A percentile compares a stretch with the other conserved stretches of the same genome.
Evolutionary conservation across 2,329 filamentous ascomycete species (phyloP).

Genomic region (Claviceps fusiformis): DNA sequence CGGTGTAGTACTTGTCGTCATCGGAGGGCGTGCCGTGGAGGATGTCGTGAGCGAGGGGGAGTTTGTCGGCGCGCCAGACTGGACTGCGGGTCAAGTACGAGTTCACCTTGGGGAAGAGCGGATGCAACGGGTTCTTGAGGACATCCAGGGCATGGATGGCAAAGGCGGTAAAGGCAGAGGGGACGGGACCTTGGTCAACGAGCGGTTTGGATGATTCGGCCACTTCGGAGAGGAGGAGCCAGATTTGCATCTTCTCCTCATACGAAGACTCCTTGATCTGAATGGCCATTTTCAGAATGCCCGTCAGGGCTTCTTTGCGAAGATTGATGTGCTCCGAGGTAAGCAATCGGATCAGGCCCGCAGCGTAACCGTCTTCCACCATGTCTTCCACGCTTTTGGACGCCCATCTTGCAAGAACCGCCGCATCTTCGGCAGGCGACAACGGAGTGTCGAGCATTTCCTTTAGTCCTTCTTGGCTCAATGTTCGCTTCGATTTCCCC

Average conservation of each 20-base stretch:
- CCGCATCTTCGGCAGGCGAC: constrained; percentile 33
- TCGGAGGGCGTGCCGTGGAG: constrained; percentile 53
- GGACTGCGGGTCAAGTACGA: constrained; percentile 68
- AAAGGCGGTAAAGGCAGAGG: constrained; percentile 65
- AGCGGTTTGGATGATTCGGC: constrained; percentile 54
- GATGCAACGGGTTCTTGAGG: constrained; percentile 62
- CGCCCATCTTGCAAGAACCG: constrained; percentile 50
- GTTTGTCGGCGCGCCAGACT: constrained; percentile 58
- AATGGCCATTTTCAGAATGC: constrained; percentile 50
- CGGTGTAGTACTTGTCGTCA: constrained; percentile 59
- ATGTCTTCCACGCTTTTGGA: constrained; percentile 67
- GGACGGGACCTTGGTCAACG: constrained; percentile 45
- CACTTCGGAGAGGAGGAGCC: constrained; percentile 67
- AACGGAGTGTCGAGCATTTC: constrained; percentile 38
- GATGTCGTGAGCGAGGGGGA: constrained; percentile 55
- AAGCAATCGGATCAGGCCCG: constrained; percentile 59
- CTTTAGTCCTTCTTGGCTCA: constrained; percentile 32
- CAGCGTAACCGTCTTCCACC: constrained; percentile 62
- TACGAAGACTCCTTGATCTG: constrained; percentile 56
- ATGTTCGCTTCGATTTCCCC: constrained; percentile 5
- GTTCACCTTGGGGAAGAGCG: constrained; percentile 78
- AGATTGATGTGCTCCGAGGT: constrained; percentile 63
- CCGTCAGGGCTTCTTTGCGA: constrained; percentile 61
- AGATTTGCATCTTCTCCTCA: constrained; percentile 63
- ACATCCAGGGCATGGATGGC: constrained; percentile 57